phyloP scores from a whole-genome alignment of 495 filamentous ascomycete species.

The Aspergillus steynii region DNA sequence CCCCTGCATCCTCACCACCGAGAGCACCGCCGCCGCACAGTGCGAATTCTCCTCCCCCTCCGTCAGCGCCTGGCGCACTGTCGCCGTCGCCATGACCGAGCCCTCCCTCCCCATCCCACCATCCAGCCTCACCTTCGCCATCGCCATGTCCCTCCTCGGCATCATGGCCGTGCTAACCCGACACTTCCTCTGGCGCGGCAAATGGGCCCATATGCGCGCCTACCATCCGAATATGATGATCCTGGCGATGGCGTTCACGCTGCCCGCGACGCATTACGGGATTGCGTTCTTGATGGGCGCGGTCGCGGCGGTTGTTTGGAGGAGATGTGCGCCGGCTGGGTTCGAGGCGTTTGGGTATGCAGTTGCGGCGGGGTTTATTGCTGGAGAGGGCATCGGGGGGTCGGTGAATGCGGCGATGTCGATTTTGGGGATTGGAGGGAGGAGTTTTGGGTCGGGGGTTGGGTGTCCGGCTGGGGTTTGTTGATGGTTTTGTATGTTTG shows the following conservation, averaged over 20 bases:
- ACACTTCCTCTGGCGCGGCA: slow-evolving; percentile 2
- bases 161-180: neutral
- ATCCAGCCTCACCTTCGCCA: neutral
- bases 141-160: neutral
- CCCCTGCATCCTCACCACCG: slow-evolving; percentile 9
- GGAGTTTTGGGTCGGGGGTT: neutral
- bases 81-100: slow-evolving; percentile 6
- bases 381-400: slow-evolving; percentile 10
- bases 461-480: slow-evolving; percentile 8
- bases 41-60: slow-evolving; percentile 8
- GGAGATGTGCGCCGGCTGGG: neutral
- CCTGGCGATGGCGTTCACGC: slow-evolving; percentile 10
- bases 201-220: neutral
- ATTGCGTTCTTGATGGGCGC: slow-evolving; percentile 5
- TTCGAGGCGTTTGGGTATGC: slow-evolving; percentile 8
- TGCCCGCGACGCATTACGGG: slow-evolving; percentile 4
- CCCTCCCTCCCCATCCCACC: slow-evolving; percentile 1
- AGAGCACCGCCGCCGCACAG: neutral
- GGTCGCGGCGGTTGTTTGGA: slow-evolving; percentile 3
- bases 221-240: slow-evolving; percentile 12
- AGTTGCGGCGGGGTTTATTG: slow-evolving; percentile 7
- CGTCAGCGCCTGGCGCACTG: slow-evolving; percentile 3
- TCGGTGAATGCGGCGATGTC: slow-evolving; percentile 6
- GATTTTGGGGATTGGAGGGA: neutral
- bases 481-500: neutral